Base-by-base conservation (phyloP, 2,329 filamentous ascomycete species). In the Aureobasidium mangrovei region DNA sequence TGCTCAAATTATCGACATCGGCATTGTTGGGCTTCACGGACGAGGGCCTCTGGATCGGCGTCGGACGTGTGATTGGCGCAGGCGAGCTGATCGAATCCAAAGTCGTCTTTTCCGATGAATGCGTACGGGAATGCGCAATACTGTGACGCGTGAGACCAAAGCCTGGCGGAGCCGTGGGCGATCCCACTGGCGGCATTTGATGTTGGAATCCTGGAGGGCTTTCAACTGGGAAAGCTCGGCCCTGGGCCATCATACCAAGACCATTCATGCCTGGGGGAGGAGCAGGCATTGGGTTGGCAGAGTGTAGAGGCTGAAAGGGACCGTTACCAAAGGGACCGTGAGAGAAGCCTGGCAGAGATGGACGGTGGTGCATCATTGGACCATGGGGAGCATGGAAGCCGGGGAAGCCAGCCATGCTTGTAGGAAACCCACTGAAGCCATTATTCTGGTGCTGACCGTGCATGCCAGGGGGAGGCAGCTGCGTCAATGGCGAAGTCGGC, bases 21-120 rank as follows among this genome's bases (percentile, higher is more conserved):
- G 74, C 71, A 28, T 77, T 75, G 53, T 73, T 74, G 31, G 79
- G 78, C 58, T 77, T 77, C 7, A 78, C 81, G 67, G 90, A 95
- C 12, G 84, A 84, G 0, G 93, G 91, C 33, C 90, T 81, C 58
- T 91, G 88, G 59, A 97, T 96, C 0, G 91, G 91, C 27, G 87
- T 82, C 28, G 91, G 91, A 53, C 90, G 81, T 43, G 85, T 80
- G 57, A 94, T 91, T 1, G 88, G 87, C 59, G 89, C 84, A 33
- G 84, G 77, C 53, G 81, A 74, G 51, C 67, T 67, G 32, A 76
- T 72, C 12, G 74, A 74, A 7, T 91, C 86, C 58, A 84, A 82
- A 9, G 69, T 72, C 24, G 76, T 74, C 59, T 76, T 75, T 48
- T 80, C 78, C 57, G 74, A 76, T 0, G 89, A 95, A 8, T 81